Percentiles rank a stretch among this genome's conserved stretches.
phyloP scores from a whole-genome alignment of 2,329 filamentous ascomycete species.

The Aureobasidium melanogenum region DNA sequence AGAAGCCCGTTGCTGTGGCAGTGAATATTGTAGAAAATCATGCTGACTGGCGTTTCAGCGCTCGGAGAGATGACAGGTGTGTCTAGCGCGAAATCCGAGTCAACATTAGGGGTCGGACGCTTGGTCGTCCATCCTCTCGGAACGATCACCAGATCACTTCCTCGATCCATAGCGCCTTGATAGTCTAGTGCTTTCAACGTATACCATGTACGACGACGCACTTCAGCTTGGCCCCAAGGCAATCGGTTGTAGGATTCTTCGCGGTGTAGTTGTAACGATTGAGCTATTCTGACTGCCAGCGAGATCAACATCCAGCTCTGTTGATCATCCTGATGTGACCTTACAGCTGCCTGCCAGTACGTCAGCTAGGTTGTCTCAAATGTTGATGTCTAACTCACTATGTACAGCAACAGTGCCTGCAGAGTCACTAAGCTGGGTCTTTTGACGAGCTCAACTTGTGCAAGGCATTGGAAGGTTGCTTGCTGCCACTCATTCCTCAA shows the following conservation, averaged over 20 bases:
- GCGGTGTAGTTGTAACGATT: not conserved
- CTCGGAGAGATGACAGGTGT: not conserved
- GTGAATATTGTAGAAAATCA: not conserved
- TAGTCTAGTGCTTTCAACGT: conserved; percentile 1
- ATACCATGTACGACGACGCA: conserved; percentile 5
- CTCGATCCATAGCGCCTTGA: conserved; percentile 9
- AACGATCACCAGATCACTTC: not conserved
- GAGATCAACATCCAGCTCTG: conserved; percentile 6
- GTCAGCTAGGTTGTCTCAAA: not conserved
- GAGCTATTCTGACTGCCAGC: not conserved
- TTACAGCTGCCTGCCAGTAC: not conserved
- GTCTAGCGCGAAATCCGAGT: not conserved
- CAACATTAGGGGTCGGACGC: not conserved
- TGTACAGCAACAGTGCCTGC: not conserved
- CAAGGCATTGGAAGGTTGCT: not conserved
- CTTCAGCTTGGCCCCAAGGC: not conserved
- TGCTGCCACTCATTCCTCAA: not conserved
- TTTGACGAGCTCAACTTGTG: not conserved
- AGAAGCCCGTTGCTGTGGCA: not conserved
- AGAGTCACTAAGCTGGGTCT: not conserved
- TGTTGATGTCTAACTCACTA: not conserved
- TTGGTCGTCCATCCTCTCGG: not conserved
- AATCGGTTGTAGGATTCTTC: conserved; percentile 1
- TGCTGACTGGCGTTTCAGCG: not conserved
- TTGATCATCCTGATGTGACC: conserved; percentile 8